A percentile compares a stretch with the other conserved stretches of the same genome.
Conservation (phyloP, 23 red algal species). For the Gracilaria gracilis region DNA sequence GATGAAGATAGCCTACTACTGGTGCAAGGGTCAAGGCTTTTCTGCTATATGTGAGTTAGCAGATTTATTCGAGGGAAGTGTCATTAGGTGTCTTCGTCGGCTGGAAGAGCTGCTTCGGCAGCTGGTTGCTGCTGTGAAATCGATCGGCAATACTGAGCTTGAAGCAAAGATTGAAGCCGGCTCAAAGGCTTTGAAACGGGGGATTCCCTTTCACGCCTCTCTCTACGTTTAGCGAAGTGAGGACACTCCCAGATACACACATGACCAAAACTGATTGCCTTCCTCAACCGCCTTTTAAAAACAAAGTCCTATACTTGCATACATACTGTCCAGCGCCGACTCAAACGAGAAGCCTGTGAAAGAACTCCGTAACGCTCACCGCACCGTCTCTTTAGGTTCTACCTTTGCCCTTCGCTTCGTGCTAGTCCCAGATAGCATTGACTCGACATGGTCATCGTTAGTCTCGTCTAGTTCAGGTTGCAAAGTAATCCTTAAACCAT, state of each 20-base stretch:
- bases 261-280: neutral
- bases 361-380: neutral
- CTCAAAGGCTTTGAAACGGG: constrained; percentile 83
- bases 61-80: constrained; percentile 94
- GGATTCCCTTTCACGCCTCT: constrained; percentile 92
- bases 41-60: constrained; percentile 64
- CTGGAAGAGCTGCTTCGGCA: constrained; percentile 97
- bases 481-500: constrained; percentile 42
- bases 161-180: constrained; percentile 80
- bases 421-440: constrained; percentile 4
- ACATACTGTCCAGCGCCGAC: too few species aligned
- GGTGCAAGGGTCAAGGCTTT: constrained; percentile 91
- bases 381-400: neutral
- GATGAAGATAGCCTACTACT: constrained; percentile 87
- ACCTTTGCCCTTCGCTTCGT: constrained; percentile 2
- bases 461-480: constrained; percentile 10
- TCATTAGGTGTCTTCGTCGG: constrained; percentile 94
- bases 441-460: neutral
- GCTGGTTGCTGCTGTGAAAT: constrained; percentile 86
- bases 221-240: constrained; percentile 80
- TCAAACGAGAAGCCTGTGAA: neutral
- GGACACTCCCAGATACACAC: neutral
- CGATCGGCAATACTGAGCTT: constrained; percentile 92
- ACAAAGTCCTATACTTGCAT: too few species aligned
- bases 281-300: neutral